Evolutionary conservation across 352 stramenopile species (phyloP).

Genomic region (Globisporangium echinulatum): DNA sequence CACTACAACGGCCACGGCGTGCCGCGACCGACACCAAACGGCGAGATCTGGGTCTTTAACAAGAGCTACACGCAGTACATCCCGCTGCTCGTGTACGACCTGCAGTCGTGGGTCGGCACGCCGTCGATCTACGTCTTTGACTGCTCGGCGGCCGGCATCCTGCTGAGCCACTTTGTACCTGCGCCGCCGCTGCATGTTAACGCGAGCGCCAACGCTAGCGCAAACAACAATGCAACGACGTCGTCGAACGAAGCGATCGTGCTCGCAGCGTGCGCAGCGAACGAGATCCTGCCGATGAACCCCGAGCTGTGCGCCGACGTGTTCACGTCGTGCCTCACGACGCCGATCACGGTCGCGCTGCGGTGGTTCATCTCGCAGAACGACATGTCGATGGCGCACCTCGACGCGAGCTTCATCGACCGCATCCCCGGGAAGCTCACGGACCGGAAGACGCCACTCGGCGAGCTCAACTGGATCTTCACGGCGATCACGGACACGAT

Average conservation of each 20-base stretch:
- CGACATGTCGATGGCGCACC: conserved; percentile 81
- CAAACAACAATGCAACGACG: conserved; percentile 4
- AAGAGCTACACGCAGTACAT: conserved; percentile 99
- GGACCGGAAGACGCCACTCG: conserved; percentile 91
- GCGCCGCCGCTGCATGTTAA: conserved; percentile 8
- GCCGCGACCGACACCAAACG: conserved; percentile 93
- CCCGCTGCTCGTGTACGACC: conserved; percentile 94
- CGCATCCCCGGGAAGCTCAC: conserved; percentile 90
- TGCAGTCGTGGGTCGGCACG: conserved; percentile 92
- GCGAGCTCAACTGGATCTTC: conserved; percentile 99
- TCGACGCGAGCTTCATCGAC: conserved; percentile 84
- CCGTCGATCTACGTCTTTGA: conserved; percentile 97
- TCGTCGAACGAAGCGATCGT: conserved; percentile 92
- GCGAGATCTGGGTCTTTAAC: conserved; percentile 99
- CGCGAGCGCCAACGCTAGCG: conserved; percentile 16
- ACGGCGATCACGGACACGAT: conserved; percentile 99
- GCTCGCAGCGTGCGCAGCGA: conserved; percentile 90
- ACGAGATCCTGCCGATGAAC: conserved; percentile 96
- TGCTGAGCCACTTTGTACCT: conserved; percentile 92
- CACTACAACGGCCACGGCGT: conserved; percentile 99
- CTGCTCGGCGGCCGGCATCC: conserved; percentile 93
- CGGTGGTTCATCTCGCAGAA: conserved; percentile 97
- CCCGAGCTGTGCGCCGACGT: conserved; percentile 97
- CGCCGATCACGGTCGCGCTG: conserved; percentile 97
- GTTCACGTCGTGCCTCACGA: conserved; percentile 99